A percentile compares a stretch with the other conserved stretches of the same genome.
Conservation (phyloP, 495 filamentous ascomycete genomes). For the Bathelium albidoporum region DNA sequence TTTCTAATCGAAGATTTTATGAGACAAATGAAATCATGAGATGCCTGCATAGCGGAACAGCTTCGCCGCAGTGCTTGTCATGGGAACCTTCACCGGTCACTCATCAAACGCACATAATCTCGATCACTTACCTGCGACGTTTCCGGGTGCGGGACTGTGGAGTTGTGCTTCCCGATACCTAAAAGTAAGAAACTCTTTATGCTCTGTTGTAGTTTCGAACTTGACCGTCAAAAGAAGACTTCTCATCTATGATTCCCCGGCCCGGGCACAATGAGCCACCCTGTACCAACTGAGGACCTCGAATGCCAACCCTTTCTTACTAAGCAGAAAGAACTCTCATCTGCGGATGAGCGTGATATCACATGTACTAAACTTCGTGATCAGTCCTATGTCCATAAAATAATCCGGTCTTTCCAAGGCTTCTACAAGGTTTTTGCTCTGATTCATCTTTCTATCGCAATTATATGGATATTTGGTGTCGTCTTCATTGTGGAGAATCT, state of each 20-base stretch:
- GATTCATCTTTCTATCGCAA: background rate
- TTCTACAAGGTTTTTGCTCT: background rate
- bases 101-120: background rate
- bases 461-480: background rate
- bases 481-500: background rate
- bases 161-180: background rate
- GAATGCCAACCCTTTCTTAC: background rate
- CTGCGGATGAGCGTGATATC: background rate
- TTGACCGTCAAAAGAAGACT: background rate
- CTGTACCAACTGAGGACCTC: background rate
- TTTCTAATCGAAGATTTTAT: background rate
- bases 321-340: background rate
- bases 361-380: background rate
- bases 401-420: background rate
- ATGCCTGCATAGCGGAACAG: background rate
- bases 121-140: background rate
- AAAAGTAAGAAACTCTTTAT: background rate
- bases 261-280: background rate
- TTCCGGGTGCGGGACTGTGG: background rate
- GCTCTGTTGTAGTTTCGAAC: background rate
- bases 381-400: background rate
- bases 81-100: background rate
- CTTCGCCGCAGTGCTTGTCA: background rate
- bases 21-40: background rate
- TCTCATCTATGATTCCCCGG: background rate